Conservation (phyloP, 257 asterid species). For the Solanum pinnatisectum region DNA sequence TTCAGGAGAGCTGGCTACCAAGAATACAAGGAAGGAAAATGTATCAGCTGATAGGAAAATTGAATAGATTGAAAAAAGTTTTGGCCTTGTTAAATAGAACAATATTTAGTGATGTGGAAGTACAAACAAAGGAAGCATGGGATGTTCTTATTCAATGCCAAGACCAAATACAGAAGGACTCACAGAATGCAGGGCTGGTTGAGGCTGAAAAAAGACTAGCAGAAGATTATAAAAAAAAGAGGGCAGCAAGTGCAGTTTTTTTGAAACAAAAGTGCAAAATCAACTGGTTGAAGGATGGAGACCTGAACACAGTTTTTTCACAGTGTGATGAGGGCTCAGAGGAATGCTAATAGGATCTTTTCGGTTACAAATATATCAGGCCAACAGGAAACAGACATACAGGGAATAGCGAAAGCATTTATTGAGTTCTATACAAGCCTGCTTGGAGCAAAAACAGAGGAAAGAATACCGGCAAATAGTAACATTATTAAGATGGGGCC, state of each 20-base stretch:
- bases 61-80: no score
- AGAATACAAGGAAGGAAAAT: neutral
- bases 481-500: no score
- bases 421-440: no score
- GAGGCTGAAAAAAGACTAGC: neutral
- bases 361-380: neutral
- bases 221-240: neutral
- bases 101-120: neutral
- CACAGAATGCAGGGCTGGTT: fast-evolving
- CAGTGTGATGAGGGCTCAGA: neutral
- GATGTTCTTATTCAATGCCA: neutral
- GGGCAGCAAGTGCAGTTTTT: neutral
- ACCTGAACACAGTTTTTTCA: neutral
- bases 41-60: neutral
- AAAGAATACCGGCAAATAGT: no score
- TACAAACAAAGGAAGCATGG: fast-evolving
- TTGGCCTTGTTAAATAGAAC: neutral
- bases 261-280: neutral
- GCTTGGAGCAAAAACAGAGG: no score
- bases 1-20: neutral
- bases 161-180: neutral
- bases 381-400: fast-evolving
- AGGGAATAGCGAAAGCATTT: no score
- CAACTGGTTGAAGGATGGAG: neutral
- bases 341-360: neutral